Evolutionary conservation across 331 rosid genomes (phyloP), one percentile per base, ranked within the genome.

Genomic region (Quercus lobata): DNA sequence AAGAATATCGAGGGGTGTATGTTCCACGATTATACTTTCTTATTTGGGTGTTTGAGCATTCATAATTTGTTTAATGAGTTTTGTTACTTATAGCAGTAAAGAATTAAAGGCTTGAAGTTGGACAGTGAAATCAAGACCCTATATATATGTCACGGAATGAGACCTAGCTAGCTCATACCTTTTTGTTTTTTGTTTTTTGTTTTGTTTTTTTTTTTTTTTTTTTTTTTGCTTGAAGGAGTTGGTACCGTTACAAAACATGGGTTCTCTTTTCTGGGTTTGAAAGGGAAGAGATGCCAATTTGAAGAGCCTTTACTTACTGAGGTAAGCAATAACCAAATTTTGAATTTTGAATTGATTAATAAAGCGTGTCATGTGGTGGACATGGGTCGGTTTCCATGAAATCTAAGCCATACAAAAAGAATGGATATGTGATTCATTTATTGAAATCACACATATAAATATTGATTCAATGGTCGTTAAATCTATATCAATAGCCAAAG

Each of bases 291-390:
- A 79, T 27, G 72, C 14, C 77, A 72, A 27, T 60, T 49, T 61
- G 44, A 41, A 32, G 41, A n/a, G 37, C 27, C 73, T 62, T 62
- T 62, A 41, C 46, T 22, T 8, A 10, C 16, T 25, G 46, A 22
- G 18, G 41, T 57, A 12, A 21, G 32, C 14, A 34, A 21, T 29
- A 52, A 6, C 55, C 22, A 49, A 41, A 41, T 8, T 70, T 81
- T 71, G 73, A 79, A 72, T 61, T 72, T 72, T 61, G 78, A 70
- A 75, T 81, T 52, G 80, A 60, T 60, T 19, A 44, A 11, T 17
- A 79, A 81, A 60, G 56, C 10, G 52, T 68, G 52, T 68, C 17
- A 19, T 35, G n/a, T 35, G 29, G 27, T 19, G 53, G 53, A 68
- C 53, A 68, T 5, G 53, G 18, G 17, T 7, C 72, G 52, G 52